Base-by-base conservation (phyloP, 805 yeast genomes). In the Lipomyces mesembrius region DNA sequence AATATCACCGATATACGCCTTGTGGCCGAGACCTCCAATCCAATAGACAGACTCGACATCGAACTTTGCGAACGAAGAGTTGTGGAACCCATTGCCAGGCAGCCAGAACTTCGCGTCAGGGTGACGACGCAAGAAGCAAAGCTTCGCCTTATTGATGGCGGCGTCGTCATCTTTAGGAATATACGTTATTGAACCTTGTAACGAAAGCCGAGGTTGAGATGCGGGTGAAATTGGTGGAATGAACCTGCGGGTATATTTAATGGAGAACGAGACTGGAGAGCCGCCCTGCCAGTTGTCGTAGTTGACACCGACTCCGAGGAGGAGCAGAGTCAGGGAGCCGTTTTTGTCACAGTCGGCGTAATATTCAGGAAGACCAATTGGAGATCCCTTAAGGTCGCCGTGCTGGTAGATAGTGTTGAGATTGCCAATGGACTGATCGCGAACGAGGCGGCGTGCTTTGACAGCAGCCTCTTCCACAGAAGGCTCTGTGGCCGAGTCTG, bases 1-100 rank as follows among this genome's bases (percentile, higher is more conserved):
- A 64, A 90, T 82, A 49, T 82, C 80, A 17, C 96, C 96, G 71
- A 90, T 90, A 76, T 83, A 91, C 27, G 94, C 91, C 63, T 86
- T 81, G 73, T 88, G 90, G 56, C 96, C 96, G 76, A 89, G 89
- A 0, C 96, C 96, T 43, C 96, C 96, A 55, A 91, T 80, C 74
- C 88, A 83, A 78, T 88, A 88, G 37, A 89, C 82, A 5, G 82
- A 83, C 1, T 84, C 84, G 20, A 90, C 90, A 27, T 81, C 78
- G 66, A 90, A 85, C 74, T 85, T 87, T 58, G 81, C 82, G 89
- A 92, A 91, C 63, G 81, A 82, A 2, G 92, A 82, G 34, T 78
- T 77, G 75, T 90, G 95, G 54, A 89, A 83, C 39, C 85, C 83
- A 49, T 82, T 76, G 2, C 85, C 85, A 2, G 96, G 96, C 37